phyloP scores from a whole-genome alignment of 148 eudicot genomes.

The Cornus florida region DNA sequence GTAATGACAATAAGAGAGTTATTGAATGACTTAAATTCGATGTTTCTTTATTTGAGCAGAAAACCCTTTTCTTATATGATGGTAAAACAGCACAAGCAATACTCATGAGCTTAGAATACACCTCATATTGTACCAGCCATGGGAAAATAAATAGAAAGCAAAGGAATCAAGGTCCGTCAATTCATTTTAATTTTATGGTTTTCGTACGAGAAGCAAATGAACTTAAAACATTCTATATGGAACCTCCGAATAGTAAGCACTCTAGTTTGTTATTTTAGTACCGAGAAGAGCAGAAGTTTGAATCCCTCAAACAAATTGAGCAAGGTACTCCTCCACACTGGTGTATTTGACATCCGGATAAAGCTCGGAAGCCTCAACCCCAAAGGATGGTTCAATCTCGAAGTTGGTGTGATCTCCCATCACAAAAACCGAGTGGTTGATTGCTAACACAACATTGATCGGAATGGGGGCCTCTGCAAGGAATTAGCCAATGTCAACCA shows the following conservation, averaged over 20 bases:
- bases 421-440: slow-evolving; percentile 53
- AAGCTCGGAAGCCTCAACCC: slow-evolving; percentile 72
- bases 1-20: too few relatives aligned
- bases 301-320: slow-evolving; percentile 33
- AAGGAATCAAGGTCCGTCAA: not conserved
- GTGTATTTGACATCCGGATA: slow-evolving; percentile 81
- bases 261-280: not conserved
- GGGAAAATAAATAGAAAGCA: not conserved
- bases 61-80: too few relatives aligned
- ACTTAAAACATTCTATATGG: not conserved
- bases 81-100: too few relatives aligned
- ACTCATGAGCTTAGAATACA: not conserved
- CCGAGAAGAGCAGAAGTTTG: not conserved
- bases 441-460: slow-evolving; percentile 30
- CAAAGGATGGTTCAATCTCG: slow-evolving; percentile 53
- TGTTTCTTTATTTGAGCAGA: not conserved
- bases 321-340: slow-evolving; percentile 57
- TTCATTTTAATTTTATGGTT: not conserved
- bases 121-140: too few relatives aligned
- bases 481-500: not conserved
- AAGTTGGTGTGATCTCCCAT: slow-evolving; percentile 62
- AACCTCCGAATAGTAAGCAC: not conserved
- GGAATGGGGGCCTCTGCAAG: slow-evolving; percentile 58
- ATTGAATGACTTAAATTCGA: too few relatives aligned
- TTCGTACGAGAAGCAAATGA: slow-evolving; percentile 4